Percentiles rank a stretch among this genome's conserved stretches.
Conservation (phyloP, 441 rosid species). For the Bruguiera hainesii region DNA sequence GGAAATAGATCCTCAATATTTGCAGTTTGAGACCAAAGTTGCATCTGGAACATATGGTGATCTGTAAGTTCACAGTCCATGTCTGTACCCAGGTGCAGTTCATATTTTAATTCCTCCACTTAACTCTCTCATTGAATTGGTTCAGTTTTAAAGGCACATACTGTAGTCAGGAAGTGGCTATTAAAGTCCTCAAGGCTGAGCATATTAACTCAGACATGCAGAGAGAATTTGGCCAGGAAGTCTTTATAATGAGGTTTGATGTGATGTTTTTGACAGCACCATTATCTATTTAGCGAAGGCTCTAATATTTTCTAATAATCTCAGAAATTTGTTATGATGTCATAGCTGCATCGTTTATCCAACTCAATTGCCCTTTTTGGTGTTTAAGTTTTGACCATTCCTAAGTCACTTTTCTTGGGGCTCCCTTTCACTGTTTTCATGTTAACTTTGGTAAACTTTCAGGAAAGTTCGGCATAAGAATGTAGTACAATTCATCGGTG, state of each 20-base stretch:
- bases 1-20: constrained; percentile 80
- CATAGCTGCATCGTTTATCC: neutral
- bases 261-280: constrained; percentile 1
- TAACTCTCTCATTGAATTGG: constrained; percentile 17
- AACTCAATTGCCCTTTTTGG: neutral
- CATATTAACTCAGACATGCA: constrained; percentile 61
- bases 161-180: constrained; percentile 94
- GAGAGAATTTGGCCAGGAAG: constrained; percentile 92
- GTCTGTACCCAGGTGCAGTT: constrained; percentile 8
- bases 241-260: constrained; percentile 88
- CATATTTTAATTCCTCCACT: constrained; percentile 10
- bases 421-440: constrained; percentile 9
- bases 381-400: neutral
- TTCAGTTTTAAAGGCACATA: constrained; percentile 81
- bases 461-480: constrained; percentile 97
- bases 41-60: constrained; percentile 93
- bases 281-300: neutral
- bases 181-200: constrained; percentile 86
- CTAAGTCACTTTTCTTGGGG: neutral
- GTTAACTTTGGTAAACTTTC: constrained; percentile 24
- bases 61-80: constrained; percentile 49
- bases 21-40: constrained; percentile 71
- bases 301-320: neutral
- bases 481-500: constrained; percentile 96
- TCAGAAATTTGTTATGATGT: neutral